Evolutionary conservation across 148 eudicot genomes (phyloP), one percentile per base, ranked within the genome.

Genomic region (Chenopodium suecicum): DNA sequence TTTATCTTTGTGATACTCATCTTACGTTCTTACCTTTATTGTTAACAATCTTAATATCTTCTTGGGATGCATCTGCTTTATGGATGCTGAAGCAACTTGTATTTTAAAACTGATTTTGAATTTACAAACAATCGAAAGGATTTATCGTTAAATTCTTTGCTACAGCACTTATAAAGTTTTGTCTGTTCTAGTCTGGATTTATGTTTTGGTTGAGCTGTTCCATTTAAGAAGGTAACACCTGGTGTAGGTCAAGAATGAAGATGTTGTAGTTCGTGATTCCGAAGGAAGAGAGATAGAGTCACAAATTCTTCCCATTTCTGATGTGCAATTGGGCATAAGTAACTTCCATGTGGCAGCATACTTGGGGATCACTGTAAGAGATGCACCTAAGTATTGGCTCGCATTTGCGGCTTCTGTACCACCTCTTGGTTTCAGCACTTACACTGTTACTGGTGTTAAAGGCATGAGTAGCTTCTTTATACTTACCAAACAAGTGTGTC

Each of bases 391-490:
- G 77, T 92, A 86, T 78, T 91, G 91, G 92, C 94, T 92, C 76
- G 91, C 86, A 72, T 92, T 92, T 79, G 76, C 86, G 69, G 97
- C 89, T 67, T 90, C 91, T 82, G 89, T 90, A 78, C 97, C 94
- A 72, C 92, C 97, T 70, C 89, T 92, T 85, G 97, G 97, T 82
- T 92, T 91, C 86, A 90, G 88, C 86, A 92, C 94, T 81, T 92
- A 90, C 67, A 67, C 83, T 52, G 76, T 92, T 71, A 84, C 94
- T 73, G 87, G 74, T 17, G 89, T 82, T 29, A 86, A 86, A 88
- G 87, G 88, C 84, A 91, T 85, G 92, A 52, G 2, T 73, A 48
- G 31, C 80, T 76, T 85, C 54, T 70, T 73, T 29, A 34, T 46
- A 50, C 60, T 78, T 74, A n/a, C 34, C 68, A 48, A 41, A 73